Evolutionary conservation across 352 stramenopile species (phyloP), one percentile per base, ranked within the genome.

Genomic region (Thalassiosira livingstoniorum): DNA sequence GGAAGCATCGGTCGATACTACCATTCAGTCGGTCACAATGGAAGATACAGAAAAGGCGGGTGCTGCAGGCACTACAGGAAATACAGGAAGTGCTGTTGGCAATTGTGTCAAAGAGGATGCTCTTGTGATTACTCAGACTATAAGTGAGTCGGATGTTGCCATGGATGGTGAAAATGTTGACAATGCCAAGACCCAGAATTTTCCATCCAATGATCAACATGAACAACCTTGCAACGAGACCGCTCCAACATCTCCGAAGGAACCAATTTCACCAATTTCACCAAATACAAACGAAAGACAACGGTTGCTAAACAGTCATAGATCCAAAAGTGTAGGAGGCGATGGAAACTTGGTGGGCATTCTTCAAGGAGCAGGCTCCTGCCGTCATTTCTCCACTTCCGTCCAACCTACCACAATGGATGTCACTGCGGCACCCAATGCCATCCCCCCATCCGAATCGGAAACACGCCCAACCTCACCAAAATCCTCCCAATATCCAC

Each of bases 1-100:
- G 34, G 75, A 83, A 45, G 75, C 75, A 29, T 83, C 75, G 0
- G 66, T 83, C 5, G 21, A 53, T 31, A 82, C 75, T 2, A 72
- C 64, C 23, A 65, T 67, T 57, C 18, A 69, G n/a, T 62, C 53
- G 3, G 25, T 73, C 0, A 47, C 64, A 18, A 42, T 65, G 1
- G 58, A 71, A 34, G 51, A 25, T n/a, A 37, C 57, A 11, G 53
- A 21, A 11, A 47, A 13, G 37, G 60, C 66, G 25, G 75, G 87
- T 45, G 75, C 80, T 1, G 72, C 84, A 13, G 53, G 63, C 10
- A 11, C n/a, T 5, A 34, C 15, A 60, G 27, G 37, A 35, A 29
- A 0, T 35, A 11, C 23, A 34, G n/a, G n/a, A n/a, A n/a, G n/a
- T n/a, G n/a, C n/a, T n/a, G n/a, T n/a, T n/a, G n/a, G n/a, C n/a